Evolutionary conservation across 805 yeast species (phyloP).

Genomic region (Metschnikowia gruessii): DNA sequence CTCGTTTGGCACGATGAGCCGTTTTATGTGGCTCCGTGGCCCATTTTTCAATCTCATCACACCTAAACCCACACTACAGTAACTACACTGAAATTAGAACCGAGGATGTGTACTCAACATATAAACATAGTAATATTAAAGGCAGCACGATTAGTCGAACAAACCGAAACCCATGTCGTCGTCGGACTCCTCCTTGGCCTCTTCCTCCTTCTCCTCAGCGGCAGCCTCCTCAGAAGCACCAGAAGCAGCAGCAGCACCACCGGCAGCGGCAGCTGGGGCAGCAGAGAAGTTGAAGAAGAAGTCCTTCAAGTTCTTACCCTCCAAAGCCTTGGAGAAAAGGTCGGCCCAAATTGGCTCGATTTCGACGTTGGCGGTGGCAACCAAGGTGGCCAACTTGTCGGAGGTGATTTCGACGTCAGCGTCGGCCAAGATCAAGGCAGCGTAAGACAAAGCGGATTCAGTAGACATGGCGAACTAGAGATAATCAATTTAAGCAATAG

Average conservation of each 20-base stretch:
- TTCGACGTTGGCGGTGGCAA: conserved; percentile 42
- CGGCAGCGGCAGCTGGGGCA: conserved; percentile 53
- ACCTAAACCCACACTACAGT: not conserved
- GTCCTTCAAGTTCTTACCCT: conserved; percentile 46
- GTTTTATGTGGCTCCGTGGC: too few relatives aligned
- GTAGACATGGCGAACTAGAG: conserved; percentile 48
- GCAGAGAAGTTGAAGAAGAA: conserved; percentile 48
- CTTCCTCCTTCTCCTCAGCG: conserved; percentile 66
- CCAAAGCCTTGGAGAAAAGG: conserved; percentile 47
- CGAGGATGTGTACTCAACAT: conserved; percentile 7
- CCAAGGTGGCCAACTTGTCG: conserved; percentile 44
- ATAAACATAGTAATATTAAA: conserved; percentile 16
- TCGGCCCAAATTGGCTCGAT: conserved; percentile 48
- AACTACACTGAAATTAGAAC: not conserved
- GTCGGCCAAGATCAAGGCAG: conserved; percentile 50
- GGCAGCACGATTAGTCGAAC: conserved; percentile 77
- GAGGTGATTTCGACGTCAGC: conserved; percentile 45
- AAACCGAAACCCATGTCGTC: conserved; percentile 92
- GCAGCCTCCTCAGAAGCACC: conserved; percentile 73
- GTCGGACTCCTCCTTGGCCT: conserved; percentile 62
- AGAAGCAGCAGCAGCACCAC: conserved; percentile 87
- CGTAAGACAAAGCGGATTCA: conserved; percentile 50
- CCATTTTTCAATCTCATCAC: too few relatives aligned
- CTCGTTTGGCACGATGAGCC: too few relatives aligned
- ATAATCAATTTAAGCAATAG: conserved; percentile 48